Conservation (phyloP, 2,329 filamentous ascomycete genomes). For the Furcasterigmium furcatum region DNA sequence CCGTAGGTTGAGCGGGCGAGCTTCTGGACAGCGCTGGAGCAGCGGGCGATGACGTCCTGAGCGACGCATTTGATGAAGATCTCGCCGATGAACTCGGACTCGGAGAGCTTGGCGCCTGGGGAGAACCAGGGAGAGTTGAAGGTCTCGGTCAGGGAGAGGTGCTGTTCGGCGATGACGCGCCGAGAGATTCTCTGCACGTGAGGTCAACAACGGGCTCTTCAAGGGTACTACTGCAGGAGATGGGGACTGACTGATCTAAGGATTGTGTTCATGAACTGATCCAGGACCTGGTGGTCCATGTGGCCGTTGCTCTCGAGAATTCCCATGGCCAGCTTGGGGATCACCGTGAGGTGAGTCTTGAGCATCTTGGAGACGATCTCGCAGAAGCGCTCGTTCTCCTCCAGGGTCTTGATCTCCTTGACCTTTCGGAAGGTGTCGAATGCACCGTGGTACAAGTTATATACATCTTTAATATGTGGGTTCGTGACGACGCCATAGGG, state of each 20-base stretch:
- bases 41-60: slow-evolving; percentile 81
- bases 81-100: slow-evolving; percentile 87
- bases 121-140: slow-evolving; percentile 91
- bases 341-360: slow-evolving; percentile 86
- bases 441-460: slow-evolving; percentile 95
- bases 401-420: slow-evolving; percentile 76
- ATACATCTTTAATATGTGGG: slow-evolving; percentile 87
- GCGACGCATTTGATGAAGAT: slow-evolving; percentile 93
- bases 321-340: slow-evolving; percentile 91
- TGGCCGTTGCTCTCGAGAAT: slow-evolving; percentile 85
- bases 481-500: slow-evolving; percentile 98
- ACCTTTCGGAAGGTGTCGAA: slow-evolving; percentile 88
- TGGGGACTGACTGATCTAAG: slow-evolving; percentile 70
- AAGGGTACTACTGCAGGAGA: not conserved
- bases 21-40: slow-evolving; percentile 70
- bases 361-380: slow-evolving; percentile 75
- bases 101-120: slow-evolving; percentile 68
- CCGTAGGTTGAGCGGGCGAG: slow-evolving; percentile 76
- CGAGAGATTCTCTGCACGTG: slow-evolving; percentile 76
- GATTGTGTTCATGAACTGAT: slow-evolving; percentile 93
- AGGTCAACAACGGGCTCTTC: not conserved
- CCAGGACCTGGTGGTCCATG: slow-evolving; percentile 77
- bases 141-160: slow-evolving; percentile 90
- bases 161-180: slow-evolving; percentile 95
- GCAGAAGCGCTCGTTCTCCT: slow-evolving; percentile 89